phyloP scores from a whole-genome alignment of 1,284 basidiomycete genomes.

The Marasmius tenuissimus region DNA sequence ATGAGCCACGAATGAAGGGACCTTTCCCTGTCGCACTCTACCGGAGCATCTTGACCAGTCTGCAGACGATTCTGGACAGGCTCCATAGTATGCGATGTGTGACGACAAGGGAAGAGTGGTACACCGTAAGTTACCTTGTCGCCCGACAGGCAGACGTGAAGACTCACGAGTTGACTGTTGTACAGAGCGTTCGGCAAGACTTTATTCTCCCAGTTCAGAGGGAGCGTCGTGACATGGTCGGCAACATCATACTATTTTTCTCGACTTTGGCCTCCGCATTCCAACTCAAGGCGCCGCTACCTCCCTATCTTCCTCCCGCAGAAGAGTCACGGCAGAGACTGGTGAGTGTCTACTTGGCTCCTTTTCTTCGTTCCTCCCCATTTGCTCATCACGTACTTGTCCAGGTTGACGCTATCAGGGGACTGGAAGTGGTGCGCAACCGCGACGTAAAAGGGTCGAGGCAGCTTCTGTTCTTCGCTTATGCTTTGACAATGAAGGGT shows the following conservation, averaged over 20 bases:
- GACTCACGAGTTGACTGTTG: neutral
- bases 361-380: neutral
- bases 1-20: constrained; percentile 94
- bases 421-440: constrained; percentile 81
- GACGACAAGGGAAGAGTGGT: constrained; percentile 92
- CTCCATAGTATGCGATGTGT: constrained; percentile 96
- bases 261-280: constrained; percentile 88
- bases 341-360: constrained; percentile 39
- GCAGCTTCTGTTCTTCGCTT: constrained; percentile 91
- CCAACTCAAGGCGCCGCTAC: constrained; percentile 86
- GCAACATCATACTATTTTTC: constrained; percentile 92
- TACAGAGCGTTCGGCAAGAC: constrained; percentile 74
- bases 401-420: constrained; percentile 81
- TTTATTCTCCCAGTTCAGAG: constrained; percentile 89
- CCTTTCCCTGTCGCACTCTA: constrained; percentile 87
- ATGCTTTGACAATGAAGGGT: constrained; percentile 90
- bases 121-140: constrained; percentile 49
- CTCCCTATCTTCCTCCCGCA: constrained; percentile 93
- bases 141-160: neutral
- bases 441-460: constrained; percentile 73
- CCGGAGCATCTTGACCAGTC: constrained; percentile 77
- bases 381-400: neutral
- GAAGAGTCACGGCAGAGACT: constrained; percentile 79
- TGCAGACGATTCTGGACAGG: constrained; percentile 88
- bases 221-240: constrained; percentile 89